A percentile compares a stretch with the other conserved stretches of the same genome.
Evolutionary conservation across 116 monocot species (phyloP).

Genomic region (Phalaenopsis hybrid): DNA sequence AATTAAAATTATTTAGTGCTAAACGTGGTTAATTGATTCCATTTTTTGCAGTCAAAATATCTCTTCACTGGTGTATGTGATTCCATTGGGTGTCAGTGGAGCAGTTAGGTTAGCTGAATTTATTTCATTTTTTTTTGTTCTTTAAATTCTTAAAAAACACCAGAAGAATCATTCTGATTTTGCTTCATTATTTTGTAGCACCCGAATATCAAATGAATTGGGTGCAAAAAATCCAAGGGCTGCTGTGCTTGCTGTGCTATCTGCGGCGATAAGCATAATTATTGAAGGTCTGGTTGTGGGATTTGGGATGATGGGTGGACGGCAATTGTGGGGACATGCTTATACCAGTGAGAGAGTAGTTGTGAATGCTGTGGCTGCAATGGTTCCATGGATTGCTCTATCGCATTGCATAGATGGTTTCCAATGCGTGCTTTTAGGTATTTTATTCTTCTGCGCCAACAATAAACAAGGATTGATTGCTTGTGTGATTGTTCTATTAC

Average conservation of each 20-base stretch:
- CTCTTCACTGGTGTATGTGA: neutral
- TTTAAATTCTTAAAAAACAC: neutral
- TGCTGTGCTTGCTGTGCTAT: neutral
- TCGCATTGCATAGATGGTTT: slow-evolving; percentile 8
- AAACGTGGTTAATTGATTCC: neutral
- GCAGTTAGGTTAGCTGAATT: slow-evolving; percentile 3
- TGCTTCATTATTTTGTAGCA: neutral
- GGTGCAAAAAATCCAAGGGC: slow-evolving; percentile 7
- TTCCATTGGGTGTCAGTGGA: neutral
- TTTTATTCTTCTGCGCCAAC: no score
- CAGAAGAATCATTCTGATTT: no score
- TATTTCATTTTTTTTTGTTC: neutral
- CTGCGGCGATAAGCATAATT: neutral
- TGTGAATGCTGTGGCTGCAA: slow-evolving; percentile 2
- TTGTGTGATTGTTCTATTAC: neutral
- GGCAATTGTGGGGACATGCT: neutral
- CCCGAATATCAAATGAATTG: neutral
- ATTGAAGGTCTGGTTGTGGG: slow-evolving; percentile 8
- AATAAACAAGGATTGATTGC: neutral
- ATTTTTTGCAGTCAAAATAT: slow-evolving; percentile 4
- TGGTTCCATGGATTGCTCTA: slow-evolving; percentile 12
- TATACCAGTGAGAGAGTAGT: slow-evolving; percentile 1
- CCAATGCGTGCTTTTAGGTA: slow-evolving; percentile 15
- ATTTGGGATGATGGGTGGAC: neutral
- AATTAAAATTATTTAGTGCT: neutral